Conservation (phyloP, 805 yeast genomes). For the Saccharomyces kudriavzevii region DNA sequence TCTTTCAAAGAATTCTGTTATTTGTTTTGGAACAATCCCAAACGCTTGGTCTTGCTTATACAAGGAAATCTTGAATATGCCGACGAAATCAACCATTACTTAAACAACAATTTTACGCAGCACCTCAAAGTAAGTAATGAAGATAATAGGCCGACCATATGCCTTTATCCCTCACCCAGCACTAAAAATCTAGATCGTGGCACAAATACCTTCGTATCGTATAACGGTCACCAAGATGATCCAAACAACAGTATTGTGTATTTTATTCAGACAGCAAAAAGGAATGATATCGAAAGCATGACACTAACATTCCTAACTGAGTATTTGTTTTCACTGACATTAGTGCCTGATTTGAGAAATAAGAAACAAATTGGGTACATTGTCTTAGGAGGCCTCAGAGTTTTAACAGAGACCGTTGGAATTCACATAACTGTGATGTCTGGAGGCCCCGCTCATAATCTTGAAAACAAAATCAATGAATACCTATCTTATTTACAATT, state of each 20-base stretch:
- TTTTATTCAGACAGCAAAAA: conserved; percentile 50
- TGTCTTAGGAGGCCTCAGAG: conserved; percentile 48
- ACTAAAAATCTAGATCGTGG: conserved; percentile 35
- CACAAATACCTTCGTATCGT: conserved; percentile 29
- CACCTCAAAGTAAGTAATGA: conserved; percentile 15
- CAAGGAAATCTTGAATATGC: conserved; percentile 40
- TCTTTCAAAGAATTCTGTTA: conserved; percentile 29
- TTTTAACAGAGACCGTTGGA: conserved; percentile 47
- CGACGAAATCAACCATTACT: conserved; percentile 20
- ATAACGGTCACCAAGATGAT: conserved; percentile 36
- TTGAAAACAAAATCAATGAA: conserved; percentile 42
- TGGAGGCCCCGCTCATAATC: conserved; percentile 34
- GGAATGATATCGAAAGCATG: conserved; percentile 30
- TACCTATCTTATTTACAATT: conserved; percentile 38
- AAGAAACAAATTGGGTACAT: conserved; percentile 56
- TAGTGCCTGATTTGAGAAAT: conserved; percentile 43
- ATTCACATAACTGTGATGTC: conserved; percentile 52
- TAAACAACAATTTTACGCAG: conserved; percentile 22
- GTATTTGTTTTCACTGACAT: conserved; percentile 37
- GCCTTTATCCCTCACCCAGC: conserved; percentile 21
- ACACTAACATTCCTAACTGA: conserved; percentile 42
- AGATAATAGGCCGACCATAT: neutral
- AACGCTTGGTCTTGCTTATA: conserved; percentile 36
- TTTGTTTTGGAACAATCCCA: conserved; percentile 24
- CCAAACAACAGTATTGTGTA: conserved; percentile 44